phyloP scores from a whole-genome alignment of 2,329 filamentous ascomycete species.

The Fusarium illudens region DNA sequence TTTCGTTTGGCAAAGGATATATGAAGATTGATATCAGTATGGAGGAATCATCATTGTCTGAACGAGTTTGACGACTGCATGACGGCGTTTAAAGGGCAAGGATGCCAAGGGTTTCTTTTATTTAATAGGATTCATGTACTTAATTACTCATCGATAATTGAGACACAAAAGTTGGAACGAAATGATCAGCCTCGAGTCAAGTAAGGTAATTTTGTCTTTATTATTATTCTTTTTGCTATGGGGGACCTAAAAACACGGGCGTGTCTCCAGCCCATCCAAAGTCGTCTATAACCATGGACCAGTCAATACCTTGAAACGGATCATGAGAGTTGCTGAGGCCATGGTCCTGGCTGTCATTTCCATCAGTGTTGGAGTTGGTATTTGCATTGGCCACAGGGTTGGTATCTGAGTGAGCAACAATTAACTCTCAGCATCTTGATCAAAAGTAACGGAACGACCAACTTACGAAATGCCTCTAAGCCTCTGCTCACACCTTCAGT shows the following conservation, averaged over 20 bases:
- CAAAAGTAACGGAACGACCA: not conserved
- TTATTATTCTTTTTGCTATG: constrained; percentile 19
- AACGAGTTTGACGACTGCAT: constrained; percentile 28
- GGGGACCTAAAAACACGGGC: constrained; percentile 43
- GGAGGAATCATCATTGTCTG: constrained; percentile 2
- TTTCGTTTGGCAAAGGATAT: not conserved
- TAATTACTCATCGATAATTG: constrained; percentile 12
- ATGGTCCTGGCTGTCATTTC: constrained; percentile 23
- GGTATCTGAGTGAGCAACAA: constrained; percentile 8
- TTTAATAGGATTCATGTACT: constrained; percentile 17
- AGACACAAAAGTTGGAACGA: constrained; percentile 8
- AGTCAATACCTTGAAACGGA: constrained; percentile 57
- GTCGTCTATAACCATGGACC: constrained; percentile 60
- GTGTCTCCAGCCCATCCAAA: constrained; percentile 55
- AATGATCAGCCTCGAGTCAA: not conserved
- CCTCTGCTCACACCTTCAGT: constrained; percentile 44
- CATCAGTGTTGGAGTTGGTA: constrained; percentile 8
- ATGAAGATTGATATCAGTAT: constrained; percentile 7
- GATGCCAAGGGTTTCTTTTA: not conserved
- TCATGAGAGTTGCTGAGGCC: constrained; percentile 42
- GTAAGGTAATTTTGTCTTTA: not conserved
- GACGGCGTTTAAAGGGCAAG: constrained; percentile 22
- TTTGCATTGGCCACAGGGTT: not conserved
- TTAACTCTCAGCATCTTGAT: not conserved
- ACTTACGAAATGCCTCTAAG: constrained; percentile 45